Evolutionary conservation across 768 basidiomycete genomes (phyloP), one percentile per base, ranked within the genome.

Genomic region (Infundibulicybe gibba): DNA sequence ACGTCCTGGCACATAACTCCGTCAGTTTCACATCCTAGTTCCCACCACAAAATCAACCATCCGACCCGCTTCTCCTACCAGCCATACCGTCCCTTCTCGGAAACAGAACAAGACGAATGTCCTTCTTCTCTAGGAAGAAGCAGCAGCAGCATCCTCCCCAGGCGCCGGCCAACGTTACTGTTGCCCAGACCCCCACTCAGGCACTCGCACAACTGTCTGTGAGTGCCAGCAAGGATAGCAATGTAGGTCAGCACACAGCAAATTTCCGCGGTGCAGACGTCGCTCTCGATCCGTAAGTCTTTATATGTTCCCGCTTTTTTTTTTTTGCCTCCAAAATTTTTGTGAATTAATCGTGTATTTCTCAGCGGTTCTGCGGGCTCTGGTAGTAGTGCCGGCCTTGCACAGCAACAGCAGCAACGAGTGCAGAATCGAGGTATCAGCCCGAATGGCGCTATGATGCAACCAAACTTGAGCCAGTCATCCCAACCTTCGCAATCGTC

Each of bases 81-180:
- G 67, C 78, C 79, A 86, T 85, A 77, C 75, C 80, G 82, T 87
- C 79, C 63, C 65, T 86, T 66, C 67, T 84, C 63, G 71, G 73
- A 54, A 61, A 63, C 63, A 76, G 79, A 67, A 60, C 79, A 54
- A 71, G 83, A 66, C 85, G 85, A 81, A 92, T 92, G 90, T 90
- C 88, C 77, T 92, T 90, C 87, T 92, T 92, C 80, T 85, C 81
- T 38, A 79, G 87, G 79, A 90, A 83, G 84, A 90, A 88, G 79
- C 25, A 25, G 25, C 78, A 83, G 53, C 75, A 79, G 44, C 77
- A 69, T 42, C 66, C 69, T 54, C 67, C 65, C 17, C 75, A 75
- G 54, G 66, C 68, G 45, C 55, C 69, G 20, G 54, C 76, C 25
- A 67, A 66, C 57, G 80, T 83, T 54, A 76, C 80, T 37, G 68